phyloP scores from a whole-genome alignment of 2,329 filamentous ascomycete genomes.

The Onygena corvina region DNA sequence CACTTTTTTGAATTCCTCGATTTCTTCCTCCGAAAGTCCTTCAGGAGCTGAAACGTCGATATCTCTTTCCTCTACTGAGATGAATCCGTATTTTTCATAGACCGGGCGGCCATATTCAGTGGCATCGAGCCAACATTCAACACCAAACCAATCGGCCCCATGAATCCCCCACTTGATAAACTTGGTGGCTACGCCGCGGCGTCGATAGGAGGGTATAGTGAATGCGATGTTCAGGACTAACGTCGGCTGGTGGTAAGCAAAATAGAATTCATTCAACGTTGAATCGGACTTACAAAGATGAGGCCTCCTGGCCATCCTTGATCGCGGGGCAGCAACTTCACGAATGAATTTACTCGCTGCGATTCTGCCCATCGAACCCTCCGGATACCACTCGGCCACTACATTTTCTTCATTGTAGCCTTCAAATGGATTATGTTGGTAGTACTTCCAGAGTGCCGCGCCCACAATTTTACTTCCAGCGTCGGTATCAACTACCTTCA shows the following conservation, averaged over 20 bases:
- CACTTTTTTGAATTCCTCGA: conserved; percentile 7
- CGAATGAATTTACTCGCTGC: conserved; percentile 17
- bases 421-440: conserved; percentile 23
- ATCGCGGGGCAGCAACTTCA: conserved; percentile 15
- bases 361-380: conserved; percentile 17
- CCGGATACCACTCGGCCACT: conserved; percentile 24
- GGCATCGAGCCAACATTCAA: conserved; percentile 21
- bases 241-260: too few relatives aligned
- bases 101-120: conserved; percentile 12
- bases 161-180: conserved; percentile 21
- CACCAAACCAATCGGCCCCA: conserved; percentile 19
- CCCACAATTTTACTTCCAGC: conserved; percentile 22
- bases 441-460: conserved; percentile 23
- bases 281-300: conserved; percentile 18
- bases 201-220: conserved; percentile 20
- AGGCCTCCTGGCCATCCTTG: conserved; percentile 16
- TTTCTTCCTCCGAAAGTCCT: conserved; percentile 10
- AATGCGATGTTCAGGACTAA: conserved; percentile 21
- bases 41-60: conserved; percentile 11
- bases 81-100: conserved; percentile 15
- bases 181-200: conserved; percentile 18
- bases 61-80: conserved; percentile 7
- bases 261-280: too few relatives aligned
- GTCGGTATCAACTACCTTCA: conserved; percentile 24
- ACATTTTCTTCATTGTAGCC: not conserved